Conservation (phyloP, 2,329 filamentous ascomycete species). For the Rutstroemia sydowiana region DNA sequence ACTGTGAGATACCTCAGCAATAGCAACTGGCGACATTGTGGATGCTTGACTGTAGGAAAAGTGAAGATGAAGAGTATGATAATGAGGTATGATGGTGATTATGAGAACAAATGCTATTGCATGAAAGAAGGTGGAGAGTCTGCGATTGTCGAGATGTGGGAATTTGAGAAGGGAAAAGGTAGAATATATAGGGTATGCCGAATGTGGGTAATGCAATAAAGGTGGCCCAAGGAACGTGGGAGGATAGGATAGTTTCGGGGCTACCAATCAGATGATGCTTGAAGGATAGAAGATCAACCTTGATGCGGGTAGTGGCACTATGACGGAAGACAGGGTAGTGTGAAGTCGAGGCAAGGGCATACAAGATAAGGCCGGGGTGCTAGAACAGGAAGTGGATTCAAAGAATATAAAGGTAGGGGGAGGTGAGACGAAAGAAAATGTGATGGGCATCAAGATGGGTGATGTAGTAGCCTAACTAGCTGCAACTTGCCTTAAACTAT, state of each 20-base stretch:
- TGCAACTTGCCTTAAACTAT: slow-evolving; percentile 8
- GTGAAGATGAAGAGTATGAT: not conserved
- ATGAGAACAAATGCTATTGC: not conserved
- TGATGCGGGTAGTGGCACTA: slow-evolving; percentile 5
- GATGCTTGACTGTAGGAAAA: not conserved
- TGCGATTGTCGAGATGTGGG: not conserved
- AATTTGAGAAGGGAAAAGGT: not conserved
- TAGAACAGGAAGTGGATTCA: slow-evolving; percentile 6
- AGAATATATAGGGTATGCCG: not conserved
- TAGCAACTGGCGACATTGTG: slow-evolving; percentile 9
- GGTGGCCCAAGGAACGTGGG: not conserved
- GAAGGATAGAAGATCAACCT: slow-evolving; percentile 5
- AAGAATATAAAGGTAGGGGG: slow-evolving; percentile 3
- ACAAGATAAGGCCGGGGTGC: slow-evolving; percentile 4
- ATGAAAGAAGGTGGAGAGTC: not conserved
- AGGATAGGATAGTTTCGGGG: not conserved
- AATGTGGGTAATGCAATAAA: not conserved
- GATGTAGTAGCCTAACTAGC: not conserved
- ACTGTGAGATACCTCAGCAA: not conserved
- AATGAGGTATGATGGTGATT: no score
- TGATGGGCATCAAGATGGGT: slow-evolving; percentile 9
- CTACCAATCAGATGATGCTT: not conserved
- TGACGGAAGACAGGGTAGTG: slow-evolving; percentile 3
- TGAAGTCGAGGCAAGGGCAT: slow-evolving; percentile 2
- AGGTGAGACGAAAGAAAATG: slow-evolving; percentile 5